Evolutionary conservation across 257 asterid genomes (phyloP).

Genomic region (Lantana camara): DNA sequence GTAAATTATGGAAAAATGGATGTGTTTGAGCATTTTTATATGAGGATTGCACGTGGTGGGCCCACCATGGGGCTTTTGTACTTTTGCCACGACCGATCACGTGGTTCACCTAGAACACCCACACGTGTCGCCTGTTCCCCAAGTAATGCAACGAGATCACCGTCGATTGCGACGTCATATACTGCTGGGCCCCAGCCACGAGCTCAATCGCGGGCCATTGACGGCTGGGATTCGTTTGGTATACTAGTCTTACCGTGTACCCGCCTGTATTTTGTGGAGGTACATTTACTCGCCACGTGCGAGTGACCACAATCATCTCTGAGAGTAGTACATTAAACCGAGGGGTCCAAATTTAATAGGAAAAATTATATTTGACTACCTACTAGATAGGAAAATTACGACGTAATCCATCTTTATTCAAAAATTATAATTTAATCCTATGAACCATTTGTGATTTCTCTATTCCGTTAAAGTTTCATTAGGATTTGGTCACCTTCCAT

Average conservation of each 20-base stretch:
- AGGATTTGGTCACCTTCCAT: no score
- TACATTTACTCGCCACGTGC: neutral
- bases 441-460: no score
- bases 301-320: neutral
- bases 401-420: no score
- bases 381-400: no score
- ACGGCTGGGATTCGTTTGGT: slow-evolving; percentile 20
- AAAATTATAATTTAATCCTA: no score
- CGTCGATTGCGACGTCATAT: slow-evolving; percentile 24
- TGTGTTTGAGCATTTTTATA: neutral
- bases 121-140: slow-evolving; percentile 44
- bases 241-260: slow-evolving; percentile 3
- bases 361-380: no score
- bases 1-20: no score
- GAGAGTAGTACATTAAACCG: no score
- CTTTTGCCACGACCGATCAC: slow-evolving; percentile 45
- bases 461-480: no score
- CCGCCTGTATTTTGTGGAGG: neutral
- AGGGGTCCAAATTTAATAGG: no score
- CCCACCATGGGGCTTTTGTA: slow-evolving; percentile 22
- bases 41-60: slow-evolving; percentile 47
- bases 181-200: neutral
- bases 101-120: slow-evolving; percentile 28
- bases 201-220: neutral
- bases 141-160: slow-evolving; percentile 27